Base-by-base conservation (phyloP, 768 basidiomycete genomes). In the Tephrocybe sp. region DNA sequence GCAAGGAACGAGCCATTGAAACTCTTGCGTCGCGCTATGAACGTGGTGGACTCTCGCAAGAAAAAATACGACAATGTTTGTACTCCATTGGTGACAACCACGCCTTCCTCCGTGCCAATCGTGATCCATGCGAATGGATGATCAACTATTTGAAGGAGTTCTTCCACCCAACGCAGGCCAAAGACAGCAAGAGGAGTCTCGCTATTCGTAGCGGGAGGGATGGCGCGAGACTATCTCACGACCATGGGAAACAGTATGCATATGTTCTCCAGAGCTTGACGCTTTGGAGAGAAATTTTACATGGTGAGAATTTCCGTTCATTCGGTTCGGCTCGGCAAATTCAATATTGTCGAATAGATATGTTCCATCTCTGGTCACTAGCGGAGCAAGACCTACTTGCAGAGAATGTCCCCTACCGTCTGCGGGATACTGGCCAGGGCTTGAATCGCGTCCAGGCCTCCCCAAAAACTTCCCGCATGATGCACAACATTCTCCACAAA, bases 51-150 rank as follows among this genome's bases (percentile, higher is more conserved):
- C 74, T 90, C 16, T 69, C 74, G 11, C 83, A 83, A 55, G 90
- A 92, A 60, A 68, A 75, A 39, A 70, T 90, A 9, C 78, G 85
- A 25, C 87, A 91, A 61, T 92, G 89, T 61, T 65, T 93, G 42
- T 93, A 92, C 64, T 89, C 86, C 58, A 92, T 93, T 43, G 91
- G 91, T 2, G 91, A 93, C 66, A 93, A 93, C 60, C 89, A 92
- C 61, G 88, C 91, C 9, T 93, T 93, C 76, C 69, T 92, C 54
- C 82, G 91, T 24, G 81, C 80, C 47, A 92, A 93, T 56, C 87
- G 91, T 31, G 91, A 93, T 62, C 91, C 91, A 40, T 93, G 91
- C 68, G 90, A 93, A 51, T 76, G 78, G 49, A 87, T 92, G 87
- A 92, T 93, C 44, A 62, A 58, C 3, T 87, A 84, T 60, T 71